Percentiles rank a stretch among this genome's conserved stretches.
Conservation (phyloP, 176 grass and related monocot species). For the Cocos nucifera region DNA sequence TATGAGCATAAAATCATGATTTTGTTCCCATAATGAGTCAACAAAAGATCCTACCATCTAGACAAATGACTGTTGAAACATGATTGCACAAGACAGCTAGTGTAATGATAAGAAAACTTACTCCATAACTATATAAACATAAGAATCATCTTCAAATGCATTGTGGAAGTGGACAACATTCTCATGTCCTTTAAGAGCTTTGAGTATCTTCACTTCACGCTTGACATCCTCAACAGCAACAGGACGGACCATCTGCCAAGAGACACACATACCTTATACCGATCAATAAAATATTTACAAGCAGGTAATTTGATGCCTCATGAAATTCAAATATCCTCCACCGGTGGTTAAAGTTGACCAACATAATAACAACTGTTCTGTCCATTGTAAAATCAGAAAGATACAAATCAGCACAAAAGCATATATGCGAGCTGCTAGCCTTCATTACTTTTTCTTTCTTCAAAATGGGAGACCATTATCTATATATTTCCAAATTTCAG, state of each 20-base stretch:
- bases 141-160: constrained; percentile 78
- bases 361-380: no score
- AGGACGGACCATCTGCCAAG: constrained; percentile 73
- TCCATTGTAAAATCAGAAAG: no score
- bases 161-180: constrained; percentile 86
- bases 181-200: constrained; percentile 74
- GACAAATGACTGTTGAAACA: not conserved
- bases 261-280: not conserved
- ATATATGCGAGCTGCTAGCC: no score
- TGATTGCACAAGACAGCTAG: not conserved
- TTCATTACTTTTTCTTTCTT: no score
- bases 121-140: constrained; percentile 98
- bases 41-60: not conserved
- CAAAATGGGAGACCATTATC: no score
- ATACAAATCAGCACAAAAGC: no score
- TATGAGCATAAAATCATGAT: no score
- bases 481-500: no score
- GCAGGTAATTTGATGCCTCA: not conserved
- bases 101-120: constrained; percentile 35
- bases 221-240: constrained; percentile 91
- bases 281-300: not conserved
- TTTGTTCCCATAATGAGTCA: no score
- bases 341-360: no score
- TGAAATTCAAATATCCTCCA: not conserved
- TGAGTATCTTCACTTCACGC: constrained; percentile 91